Base-by-base conservation (phyloP, 306 rosid species). In the Inga oerstediana region DNA sequence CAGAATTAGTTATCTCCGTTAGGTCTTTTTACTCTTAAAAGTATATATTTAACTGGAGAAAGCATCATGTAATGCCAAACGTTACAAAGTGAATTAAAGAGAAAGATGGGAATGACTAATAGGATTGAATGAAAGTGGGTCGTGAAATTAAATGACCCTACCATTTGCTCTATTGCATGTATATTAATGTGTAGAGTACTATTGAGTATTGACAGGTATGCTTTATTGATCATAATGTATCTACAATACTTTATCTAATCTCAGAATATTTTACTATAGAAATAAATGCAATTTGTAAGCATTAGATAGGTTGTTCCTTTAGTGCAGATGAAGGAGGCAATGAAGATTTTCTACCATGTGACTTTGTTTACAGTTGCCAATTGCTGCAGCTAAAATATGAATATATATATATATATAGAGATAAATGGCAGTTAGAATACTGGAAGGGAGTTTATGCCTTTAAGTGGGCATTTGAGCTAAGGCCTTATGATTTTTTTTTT, bases 291-390 rank as follows among this genome's bases (percentile, higher is more conserved):
- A 67, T 79, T 77, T 73, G 80, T 71, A 35, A 20, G 45, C n/a
- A 67, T n/a, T 66, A 59, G 65, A 77, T 56, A 61, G 24, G 54
- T n/a, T 68, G 32, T 82, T 46, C 3, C 67, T 77, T 20, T 68
- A 45, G 45, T 81, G 68, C 82, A 58, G 32, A 74, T 30, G 62
- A 81, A 73, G n/a, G 68, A 32, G 75, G n/a, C 79, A 72, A 45
- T 15, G 74, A 66, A 51, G 72, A 7, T 80, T 16, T 75, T 84
- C 3, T 80, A 41, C 41, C 37, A 41, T 41, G 6, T 69, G 39
- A 39, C 35, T 61, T 43, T 45, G 62, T 39, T 69, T 75, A 78
- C 54, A 15, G 46, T 67, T 41, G 20, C 82, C 80, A 65, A 62
- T 76, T 41, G 20, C 27, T 58, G 61, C 49, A 22, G 24, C 16